phyloP scores from a whole-genome alignment of 2,329 filamentous ascomycete genomes.

The Colletotrichum sp. region DNA sequence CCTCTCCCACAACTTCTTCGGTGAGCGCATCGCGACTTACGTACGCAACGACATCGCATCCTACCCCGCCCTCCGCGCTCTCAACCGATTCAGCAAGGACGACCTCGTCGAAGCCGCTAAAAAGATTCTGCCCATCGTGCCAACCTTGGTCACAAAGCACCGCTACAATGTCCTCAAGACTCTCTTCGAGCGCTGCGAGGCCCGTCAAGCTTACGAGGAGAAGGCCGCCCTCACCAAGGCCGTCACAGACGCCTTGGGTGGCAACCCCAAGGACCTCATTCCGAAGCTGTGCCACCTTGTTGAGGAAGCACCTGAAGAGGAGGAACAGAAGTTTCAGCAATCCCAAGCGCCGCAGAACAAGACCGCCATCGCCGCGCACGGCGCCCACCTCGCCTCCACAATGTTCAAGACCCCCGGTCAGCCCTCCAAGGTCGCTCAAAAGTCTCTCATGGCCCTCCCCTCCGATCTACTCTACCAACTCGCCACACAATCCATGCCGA shows the following conservation, averaged over 20 bases:
- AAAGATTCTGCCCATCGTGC: conserved; percentile 75
- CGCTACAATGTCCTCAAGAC: conserved; percentile 81
- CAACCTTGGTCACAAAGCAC: conserved; percentile 74
- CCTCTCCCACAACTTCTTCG: conserved; percentile 81
- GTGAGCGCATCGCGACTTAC: conserved; percentile 78
- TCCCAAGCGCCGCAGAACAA: conserved; percentile 58
- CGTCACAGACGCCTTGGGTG: conserved; percentile 53
- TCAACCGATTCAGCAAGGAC: conserved; percentile 86
- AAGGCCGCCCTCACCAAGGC: conserved; percentile 52
- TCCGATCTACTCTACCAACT: conserved; percentile 65
- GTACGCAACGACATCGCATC: conserved; percentile 89
- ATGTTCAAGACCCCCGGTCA: conserved; percentile 78
- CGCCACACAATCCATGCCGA: conserved; percentile 59
- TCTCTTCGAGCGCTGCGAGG: conserved; percentile 81
- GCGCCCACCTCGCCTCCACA: conserved; percentile 79
- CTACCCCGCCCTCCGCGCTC: conserved; percentile 82
- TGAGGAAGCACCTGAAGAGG: conserved; percentile 31
- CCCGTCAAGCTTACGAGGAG: conserved; percentile 65
- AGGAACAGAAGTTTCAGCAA: conserved; percentile 36
- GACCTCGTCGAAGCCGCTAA: conserved; percentile 78
- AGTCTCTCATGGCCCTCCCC: conserved; percentile 67
- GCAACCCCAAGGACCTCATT: conserved; percentile 51
- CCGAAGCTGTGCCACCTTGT: conserved; percentile 55
- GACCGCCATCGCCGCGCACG: conserved; percentile 66
- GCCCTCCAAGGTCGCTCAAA: conserved; percentile 74